phyloP scores from a whole-genome alignment of 225 moss, liverwort and hornwort genomes.

The Anthoceros angustus region DNA sequence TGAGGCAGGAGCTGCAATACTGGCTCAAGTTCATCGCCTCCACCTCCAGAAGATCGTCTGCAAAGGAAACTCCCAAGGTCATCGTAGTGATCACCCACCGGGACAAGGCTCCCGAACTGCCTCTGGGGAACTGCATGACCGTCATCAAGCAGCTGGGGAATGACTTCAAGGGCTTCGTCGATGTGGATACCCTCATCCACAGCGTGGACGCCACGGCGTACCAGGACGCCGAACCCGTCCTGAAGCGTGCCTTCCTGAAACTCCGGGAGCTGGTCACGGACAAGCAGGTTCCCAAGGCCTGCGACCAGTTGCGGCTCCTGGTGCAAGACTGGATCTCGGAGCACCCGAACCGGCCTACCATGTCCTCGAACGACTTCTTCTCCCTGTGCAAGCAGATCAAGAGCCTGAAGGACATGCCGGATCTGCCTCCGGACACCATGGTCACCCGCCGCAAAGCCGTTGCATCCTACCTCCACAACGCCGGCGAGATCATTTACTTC shows the following conservation, averaged over 20 bases:
- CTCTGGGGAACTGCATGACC: not conserved
- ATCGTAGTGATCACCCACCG: not conserved
- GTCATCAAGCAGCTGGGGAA: not conserved
- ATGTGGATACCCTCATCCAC: not conserved
- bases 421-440: not conserved
- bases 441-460: conserved; percentile 25
- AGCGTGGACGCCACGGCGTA: not conserved
- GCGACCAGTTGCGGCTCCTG: not conserved
- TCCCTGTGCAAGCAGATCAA: not conserved
- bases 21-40: not conserved
- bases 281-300: not conserved
- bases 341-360: not conserved
- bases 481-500: conserved; percentile 42
- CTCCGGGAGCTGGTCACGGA: not conserved
- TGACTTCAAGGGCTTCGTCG: not conserved
- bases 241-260: not conserved
- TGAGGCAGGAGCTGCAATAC: not conserved
- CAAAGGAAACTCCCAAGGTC: not conserved
- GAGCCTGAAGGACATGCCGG: not conserved
- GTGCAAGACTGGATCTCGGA: not conserved
- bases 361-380: not conserved
- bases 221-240: not conserved
- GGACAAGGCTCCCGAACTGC: not conserved
- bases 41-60: not conserved
- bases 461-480: conserved; percentile 49